Evolutionary conservation across 2,329 filamentous ascomycete species (phyloP), one percentile per base, ranked within the genome.

Genomic region (Diaporthe helianthi): DNA sequence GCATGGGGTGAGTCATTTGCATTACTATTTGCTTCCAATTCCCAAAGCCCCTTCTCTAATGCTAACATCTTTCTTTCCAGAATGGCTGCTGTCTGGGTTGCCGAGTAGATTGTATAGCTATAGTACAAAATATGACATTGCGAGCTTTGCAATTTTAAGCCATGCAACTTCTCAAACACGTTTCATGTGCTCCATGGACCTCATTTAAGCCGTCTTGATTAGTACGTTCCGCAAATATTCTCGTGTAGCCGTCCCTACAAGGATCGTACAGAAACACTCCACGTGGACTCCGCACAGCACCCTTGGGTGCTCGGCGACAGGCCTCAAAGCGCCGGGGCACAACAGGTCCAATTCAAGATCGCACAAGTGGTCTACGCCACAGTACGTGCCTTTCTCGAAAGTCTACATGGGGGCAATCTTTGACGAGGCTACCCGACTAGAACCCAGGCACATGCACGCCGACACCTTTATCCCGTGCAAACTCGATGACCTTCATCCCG

Each of bases 41-140:
- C 22, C 19, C 17, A 12, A 3, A 24, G 4, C 13, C 36, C 41
- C 31, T 12, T 1, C 4, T n/a, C 19, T 9, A 13, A 47, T 41
- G 29, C 52, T 67, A 60, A 52, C 55, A 10, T 38, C 8, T 31
- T 41, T 46, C 4, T 24, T 49, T 3, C 9, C n/a, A 70, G 68
- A 65, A 97, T 98, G 93, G 94, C 94, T 69, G 93, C 94, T 71
- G 91, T 98, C 70, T 98, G 94, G 94, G 94, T 98, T 73, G 93
- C 93, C 3, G 94, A 97, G 85, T 97, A 93, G 31, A 46, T 15
- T 41, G 41, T n/a, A 26, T 36, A 47, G 29, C 58, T 49, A 29
- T 63, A 67, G 52, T 58, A 49, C 47, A 46, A 49, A 44, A 33
- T 65, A 54, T 54, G 52, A 49, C 17, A 29, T 44, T 52, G 26